Evolutionary conservation across 495 filamentous ascomycete genomes (phyloP).

Genomic region (Penicillium arizonense): DNA sequence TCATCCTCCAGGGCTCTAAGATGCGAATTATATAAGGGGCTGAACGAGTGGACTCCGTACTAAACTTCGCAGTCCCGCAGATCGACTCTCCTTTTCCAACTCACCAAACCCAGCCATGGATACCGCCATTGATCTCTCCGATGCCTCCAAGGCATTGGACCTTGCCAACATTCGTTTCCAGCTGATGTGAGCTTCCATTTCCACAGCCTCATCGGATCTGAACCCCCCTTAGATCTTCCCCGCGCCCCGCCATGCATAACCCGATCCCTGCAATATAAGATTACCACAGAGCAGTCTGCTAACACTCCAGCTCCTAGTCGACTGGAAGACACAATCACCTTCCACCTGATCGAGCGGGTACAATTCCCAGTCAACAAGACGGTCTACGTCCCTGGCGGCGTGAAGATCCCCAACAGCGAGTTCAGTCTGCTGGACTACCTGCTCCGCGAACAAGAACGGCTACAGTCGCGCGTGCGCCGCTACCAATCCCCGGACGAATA

Average conservation of each 20-base stretch:
- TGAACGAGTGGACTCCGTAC: conserved; percentile 4
- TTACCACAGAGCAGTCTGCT: conserved; percentile 2
- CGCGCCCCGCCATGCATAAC: conserved; percentile 9
- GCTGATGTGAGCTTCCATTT: conserved; percentile 66
- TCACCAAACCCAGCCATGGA: conserved; percentile 62
- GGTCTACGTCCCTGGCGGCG: conserved; percentile 80
- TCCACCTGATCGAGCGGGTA: conserved; percentile 95
- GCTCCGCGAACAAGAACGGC: conserved; percentile 79
- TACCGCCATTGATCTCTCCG: conserved; percentile 79
- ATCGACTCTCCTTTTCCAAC: conserved; percentile 9
- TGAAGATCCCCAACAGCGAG: conserved; percentile 67
- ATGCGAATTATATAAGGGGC: background rate
- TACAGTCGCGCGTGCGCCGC: conserved; percentile 93
- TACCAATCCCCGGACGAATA: conserved; percentile 97
- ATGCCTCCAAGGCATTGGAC: conserved; percentile 81
- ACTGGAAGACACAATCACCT: conserved; percentile 97
- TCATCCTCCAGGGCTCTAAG: no score
- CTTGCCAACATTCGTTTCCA: conserved; percentile 93
- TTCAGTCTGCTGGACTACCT: conserved; percentile 94
- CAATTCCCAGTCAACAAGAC: conserved; percentile 93
- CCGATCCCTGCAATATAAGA: background rate
- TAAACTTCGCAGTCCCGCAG: conserved; percentile 19
- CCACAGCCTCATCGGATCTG: background rate
- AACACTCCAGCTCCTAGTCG: conserved; percentile 56
- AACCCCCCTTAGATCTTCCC: background rate